Conservation (phyloP, 2,329 filamentous ascomycete genomes). For the Aspergillus udagawae region DNA sequence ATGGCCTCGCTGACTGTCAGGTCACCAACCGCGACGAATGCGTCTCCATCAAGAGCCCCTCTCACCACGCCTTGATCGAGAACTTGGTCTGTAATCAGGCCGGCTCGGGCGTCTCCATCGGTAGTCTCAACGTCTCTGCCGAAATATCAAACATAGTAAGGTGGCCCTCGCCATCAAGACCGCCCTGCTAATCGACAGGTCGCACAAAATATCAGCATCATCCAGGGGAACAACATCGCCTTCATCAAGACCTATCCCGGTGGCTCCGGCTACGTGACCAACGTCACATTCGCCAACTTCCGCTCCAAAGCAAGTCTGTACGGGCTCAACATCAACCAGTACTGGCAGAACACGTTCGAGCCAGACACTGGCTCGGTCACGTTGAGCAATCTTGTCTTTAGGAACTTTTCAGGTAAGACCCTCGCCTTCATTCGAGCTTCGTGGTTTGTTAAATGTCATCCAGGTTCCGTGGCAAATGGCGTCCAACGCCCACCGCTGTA, state of each 20-base stretch:
- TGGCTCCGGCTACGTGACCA: conserved; percentile 35
- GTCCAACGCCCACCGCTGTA: conserved; percentile 25
- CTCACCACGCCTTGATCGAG: conserved; percentile 32
- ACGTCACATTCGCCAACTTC: conserved; percentile 31
- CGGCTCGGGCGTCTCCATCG: conserved; percentile 37
- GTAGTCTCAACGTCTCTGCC: conserved; percentile 29
- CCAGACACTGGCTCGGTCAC: conserved; percentile 22
- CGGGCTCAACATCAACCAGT: conserved; percentile 22
- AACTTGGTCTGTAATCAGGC: conserved; percentile 36
- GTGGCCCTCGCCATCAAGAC: background rate
- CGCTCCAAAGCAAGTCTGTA: conserved; percentile 22
- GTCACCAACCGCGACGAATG: conserved; percentile 39
- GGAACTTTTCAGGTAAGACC: conserved; percentile 23
- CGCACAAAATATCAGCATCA: conserved; percentile 34
- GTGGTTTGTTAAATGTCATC: too few species aligned
- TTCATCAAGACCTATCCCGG: conserved; percentile 41
- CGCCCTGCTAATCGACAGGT: conserved; percentile 12
- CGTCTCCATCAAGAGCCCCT: conserved; percentile 36
- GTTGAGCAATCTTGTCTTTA: conserved; percentile 21
- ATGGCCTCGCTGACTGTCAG: conserved; percentile 5
- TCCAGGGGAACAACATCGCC: conserved; percentile 36
- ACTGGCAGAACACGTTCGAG: conserved; percentile 22
- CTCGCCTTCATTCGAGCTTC: too few species aligned
- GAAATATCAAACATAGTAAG: conserved; percentile 28
- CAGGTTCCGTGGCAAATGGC: conserved; percentile 31